Evolutionary conservation across 352 stramenopile species (phyloP), one percentile per base, ranked within the genome.

Genomic region (Plasmopara viticola): DNA sequence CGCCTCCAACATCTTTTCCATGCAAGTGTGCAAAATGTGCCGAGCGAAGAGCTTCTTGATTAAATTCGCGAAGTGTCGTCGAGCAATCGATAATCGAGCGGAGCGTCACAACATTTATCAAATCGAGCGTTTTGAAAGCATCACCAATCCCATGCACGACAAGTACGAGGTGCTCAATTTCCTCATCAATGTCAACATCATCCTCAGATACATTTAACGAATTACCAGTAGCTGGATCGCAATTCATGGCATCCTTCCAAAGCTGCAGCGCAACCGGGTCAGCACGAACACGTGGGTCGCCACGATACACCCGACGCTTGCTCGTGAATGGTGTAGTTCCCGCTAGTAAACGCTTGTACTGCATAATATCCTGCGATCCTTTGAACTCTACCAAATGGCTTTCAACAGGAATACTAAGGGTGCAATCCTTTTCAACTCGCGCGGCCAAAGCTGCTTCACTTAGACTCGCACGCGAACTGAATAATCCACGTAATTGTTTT

Each of bases 131-230:
- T 67, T 89, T 91, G 13, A 94, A 60, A 14, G 86, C 82, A 40
- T 95, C 86, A n/a, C 86, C 86, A 31, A 96, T 95, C 17, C 86
- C 86, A 50, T 96, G 86, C 3, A 96, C 82, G 29, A 96, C 88
- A 13, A 96, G 71, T 35, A 95, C 74, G 7, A 96, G 66, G 42
- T 96, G 84, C 40, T 91, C 77, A n/a, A 94, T 64, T 28, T 90
- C 72, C 10, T 76, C 66, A 48, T 89, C 73, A 41, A 92, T 84
- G 40, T 92, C 82, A 0, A 62, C 57, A 37, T 90, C 82, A 31
- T 92, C 81, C 14, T 84, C 70, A 15, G 58, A 68, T 0, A 53
- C 40, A 35, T 62, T 62, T 10, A 62, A 35, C 44, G 64, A 35
- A 48, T 68, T 59, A 4, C 65, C 53, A 14, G 60, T 67, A 48